Conservation (phyloP, 2,329 filamentous ascomycete genomes). For the Aurifilum marmelostoma region DNA sequence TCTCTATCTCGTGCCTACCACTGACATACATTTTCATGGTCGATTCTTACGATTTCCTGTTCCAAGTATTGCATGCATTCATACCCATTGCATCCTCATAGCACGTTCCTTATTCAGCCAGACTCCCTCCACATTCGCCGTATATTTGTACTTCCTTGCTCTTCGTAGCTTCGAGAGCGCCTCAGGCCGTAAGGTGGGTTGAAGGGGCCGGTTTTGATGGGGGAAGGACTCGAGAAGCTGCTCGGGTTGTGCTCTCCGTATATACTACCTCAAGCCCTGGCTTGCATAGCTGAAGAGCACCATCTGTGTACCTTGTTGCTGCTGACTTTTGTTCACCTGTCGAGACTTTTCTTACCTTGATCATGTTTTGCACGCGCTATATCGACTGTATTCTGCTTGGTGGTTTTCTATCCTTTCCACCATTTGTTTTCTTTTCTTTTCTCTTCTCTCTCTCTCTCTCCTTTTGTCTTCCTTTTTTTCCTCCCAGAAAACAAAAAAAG, state of each 20-base stretch:
- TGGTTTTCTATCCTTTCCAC: no score
- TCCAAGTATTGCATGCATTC: slow-evolving; percentile 18
- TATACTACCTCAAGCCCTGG: slow-evolving; percentile 12
- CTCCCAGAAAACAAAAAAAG: background rate
- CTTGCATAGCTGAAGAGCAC: background rate
- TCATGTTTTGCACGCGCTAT: background rate
- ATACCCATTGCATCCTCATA: slow-evolving; percentile 16
- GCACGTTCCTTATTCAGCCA: slow-evolving; percentile 1
- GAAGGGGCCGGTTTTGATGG: no score
- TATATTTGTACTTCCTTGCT: background rate
- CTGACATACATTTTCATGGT: slow-evolving; percentile 20
- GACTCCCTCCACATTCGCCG: background rate
- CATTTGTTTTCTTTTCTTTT: no score
- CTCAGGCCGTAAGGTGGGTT: background rate
- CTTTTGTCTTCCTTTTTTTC: background rate
- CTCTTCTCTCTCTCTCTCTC: no score
- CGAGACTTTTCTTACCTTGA: background rate
- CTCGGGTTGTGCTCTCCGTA: background rate
- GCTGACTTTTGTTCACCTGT: no score
- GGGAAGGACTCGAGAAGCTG: background rate
- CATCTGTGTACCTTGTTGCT: background rate
- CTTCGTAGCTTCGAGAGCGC: background rate
- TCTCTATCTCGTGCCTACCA: slow-evolving; percentile 17
- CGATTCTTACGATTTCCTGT: slow-evolving; percentile 23
- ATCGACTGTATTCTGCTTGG: background rate